Evolutionary conservation across 1,139 yeast genomes (phyloP).

Genomic region (Candida pseudoviswanathii): DNA sequence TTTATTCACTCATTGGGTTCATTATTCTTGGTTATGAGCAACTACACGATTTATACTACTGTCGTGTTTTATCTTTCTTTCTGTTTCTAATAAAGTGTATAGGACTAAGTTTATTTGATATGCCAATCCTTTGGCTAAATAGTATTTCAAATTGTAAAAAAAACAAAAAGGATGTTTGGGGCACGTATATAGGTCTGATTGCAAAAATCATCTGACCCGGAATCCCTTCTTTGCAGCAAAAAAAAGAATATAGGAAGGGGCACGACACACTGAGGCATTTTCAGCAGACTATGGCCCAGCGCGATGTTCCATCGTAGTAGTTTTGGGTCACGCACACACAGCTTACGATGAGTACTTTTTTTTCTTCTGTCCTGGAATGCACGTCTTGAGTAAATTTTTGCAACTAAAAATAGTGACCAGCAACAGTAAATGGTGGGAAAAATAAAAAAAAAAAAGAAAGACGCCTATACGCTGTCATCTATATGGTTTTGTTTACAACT

Average conservation of each 20-base stretch:
- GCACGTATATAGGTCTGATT: neutral
- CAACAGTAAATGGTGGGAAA: no score
- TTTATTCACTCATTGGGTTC: no score
- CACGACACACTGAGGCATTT: neutral
- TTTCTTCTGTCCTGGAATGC: neutral
- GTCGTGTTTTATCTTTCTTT: neutral
- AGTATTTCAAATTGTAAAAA: neutral
- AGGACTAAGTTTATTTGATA: neutral
- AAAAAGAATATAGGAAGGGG: neutral
- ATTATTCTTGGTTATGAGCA: neutral
- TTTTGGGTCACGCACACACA: no score
- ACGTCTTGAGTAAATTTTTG: neutral
- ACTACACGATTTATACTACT: neutral
- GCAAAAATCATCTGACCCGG: no score
- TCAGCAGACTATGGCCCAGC: neutral
- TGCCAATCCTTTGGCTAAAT: neutral
- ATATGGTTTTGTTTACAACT: neutral
- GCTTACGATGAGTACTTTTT: neutral
- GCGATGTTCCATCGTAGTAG: neutral
- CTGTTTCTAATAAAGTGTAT: neutral
- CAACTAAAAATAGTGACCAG: neutral
- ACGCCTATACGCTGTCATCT: no score
- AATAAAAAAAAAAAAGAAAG: neutral
- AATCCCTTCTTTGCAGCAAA: neutral
- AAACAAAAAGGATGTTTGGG: neutral